Evolutionary conservation across 1,284 basidiomycete genomes (phyloP).

Genomic region (Boletellus deceptivus): DNA sequence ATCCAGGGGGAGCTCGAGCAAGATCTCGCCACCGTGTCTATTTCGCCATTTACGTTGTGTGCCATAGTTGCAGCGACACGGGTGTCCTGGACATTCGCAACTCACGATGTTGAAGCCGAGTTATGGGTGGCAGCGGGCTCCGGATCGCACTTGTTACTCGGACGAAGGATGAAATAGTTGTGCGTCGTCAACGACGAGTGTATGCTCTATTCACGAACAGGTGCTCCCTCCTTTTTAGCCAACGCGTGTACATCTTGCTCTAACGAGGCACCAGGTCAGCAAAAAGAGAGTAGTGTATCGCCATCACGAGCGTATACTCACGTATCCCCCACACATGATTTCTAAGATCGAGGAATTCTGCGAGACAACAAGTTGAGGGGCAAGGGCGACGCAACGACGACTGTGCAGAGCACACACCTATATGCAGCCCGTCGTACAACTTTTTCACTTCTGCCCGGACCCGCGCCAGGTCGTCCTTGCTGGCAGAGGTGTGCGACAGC

Average conservation of each 20-base stretch:
- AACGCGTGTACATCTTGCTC: constrained; percentile 79
- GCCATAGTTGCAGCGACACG: no score
- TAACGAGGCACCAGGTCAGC: constrained; percentile 24
- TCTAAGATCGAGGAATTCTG: constrained; percentile 72
- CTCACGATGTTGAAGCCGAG: not conserved
- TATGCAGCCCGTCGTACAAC: constrained; percentile 75
- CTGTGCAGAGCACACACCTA: constrained; percentile 49
- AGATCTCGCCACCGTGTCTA: not conserved
- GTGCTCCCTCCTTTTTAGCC: constrained; percentile 62
- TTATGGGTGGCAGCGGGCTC: not conserved
- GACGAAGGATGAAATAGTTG: not conserved
- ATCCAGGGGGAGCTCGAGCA: not conserved
- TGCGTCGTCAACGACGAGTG: not conserved
- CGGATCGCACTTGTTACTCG: not conserved
- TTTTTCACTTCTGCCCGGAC: constrained; percentile 83
- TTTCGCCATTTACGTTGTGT: constrained; percentile 3
- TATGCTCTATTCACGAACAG: constrained; percentile 47
- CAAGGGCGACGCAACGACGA: not conserved
- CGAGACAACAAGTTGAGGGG: not conserved
- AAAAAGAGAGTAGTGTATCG: no score
- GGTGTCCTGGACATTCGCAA: no score
- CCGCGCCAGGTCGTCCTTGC: constrained; percentile 76
- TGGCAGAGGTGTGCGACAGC: constrained; percentile 60
- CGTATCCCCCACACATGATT: constrained; percentile 82
- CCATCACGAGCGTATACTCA: constrained; percentile 42